phyloP scores from a whole-genome alignment of 2,329 filamentous ascomycete species.

The Beauveria sp. region DNA sequence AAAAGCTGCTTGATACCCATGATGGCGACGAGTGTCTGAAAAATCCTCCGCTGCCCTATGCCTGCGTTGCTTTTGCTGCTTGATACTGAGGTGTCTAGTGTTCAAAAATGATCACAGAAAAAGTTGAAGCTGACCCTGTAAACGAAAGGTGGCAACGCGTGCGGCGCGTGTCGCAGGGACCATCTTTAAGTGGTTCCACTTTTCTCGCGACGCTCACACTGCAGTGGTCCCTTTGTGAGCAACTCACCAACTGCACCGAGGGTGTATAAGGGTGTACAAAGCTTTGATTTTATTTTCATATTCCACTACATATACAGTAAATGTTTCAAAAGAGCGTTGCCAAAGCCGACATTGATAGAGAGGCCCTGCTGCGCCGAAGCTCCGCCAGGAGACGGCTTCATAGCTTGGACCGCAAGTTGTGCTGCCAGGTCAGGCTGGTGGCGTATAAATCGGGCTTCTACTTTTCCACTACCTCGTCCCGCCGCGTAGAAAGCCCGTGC shows the following conservation, averaged over 20 bases:
- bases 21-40: slow-evolving; percentile 17
- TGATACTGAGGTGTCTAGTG: neutral
- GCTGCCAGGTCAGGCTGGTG: slow-evolving; percentile 1
- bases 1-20: slow-evolving; percentile 69
- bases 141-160: slow-evolving; percentile 1
- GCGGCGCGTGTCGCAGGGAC: slow-evolving; percentile 7
- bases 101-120: neutral
- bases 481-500: slow-evolving; percentile 9
- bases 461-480: slow-evolving; percentile 10
- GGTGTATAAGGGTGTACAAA: neutral
- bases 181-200: slow-evolving; percentile 15
- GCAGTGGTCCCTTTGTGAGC: slow-evolving; percentile 5
- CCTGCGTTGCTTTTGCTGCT: neutral
- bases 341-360: slow-evolving; percentile 2
- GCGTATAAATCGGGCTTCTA: slow-evolving; percentile 6
- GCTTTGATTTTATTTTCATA: neutral
- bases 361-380: slow-evolving; percentile 1
- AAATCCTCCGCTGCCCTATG: neutral
- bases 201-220: slow-evolving; percentile 8
- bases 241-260: neutral
- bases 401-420: slow-evolving; percentile 1
- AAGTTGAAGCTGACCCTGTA: neutral
- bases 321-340: slow-evolving; percentile 8
- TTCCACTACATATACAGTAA: neutral
- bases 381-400: slow-evolving; percentile 4